Conservation (phyloP, 768 basidiomycete species). For the Boletellus ananiceps region DNA sequence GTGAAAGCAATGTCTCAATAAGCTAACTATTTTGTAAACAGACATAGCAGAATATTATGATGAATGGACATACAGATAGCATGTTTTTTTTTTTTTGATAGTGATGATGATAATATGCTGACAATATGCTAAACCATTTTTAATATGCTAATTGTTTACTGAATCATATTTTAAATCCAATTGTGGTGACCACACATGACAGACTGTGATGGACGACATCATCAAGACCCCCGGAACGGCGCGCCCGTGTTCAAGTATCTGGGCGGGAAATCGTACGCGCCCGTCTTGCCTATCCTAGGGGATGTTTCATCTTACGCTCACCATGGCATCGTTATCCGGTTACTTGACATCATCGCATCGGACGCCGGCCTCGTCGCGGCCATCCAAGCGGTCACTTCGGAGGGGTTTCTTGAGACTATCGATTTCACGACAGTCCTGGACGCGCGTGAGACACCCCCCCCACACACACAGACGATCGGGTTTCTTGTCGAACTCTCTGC, state of each 20-base stretch:
- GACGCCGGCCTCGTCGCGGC: background rate
- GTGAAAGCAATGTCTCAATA: too few species aligned
- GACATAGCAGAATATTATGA: too few species aligned
- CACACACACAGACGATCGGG: background rate
- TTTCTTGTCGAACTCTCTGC: background rate
- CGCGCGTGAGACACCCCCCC: background rate
- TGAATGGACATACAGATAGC: too few species aligned
- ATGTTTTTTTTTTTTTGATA: too few species aligned
- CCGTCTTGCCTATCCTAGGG: background rate
- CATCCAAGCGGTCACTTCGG: background rate
- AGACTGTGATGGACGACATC: background rate
- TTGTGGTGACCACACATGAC: background rate
- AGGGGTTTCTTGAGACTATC: background rate
- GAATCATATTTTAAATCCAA: too few species aligned
- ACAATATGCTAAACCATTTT: too few species aligned
- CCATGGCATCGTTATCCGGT: background rate
- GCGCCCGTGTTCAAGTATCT: background rate
- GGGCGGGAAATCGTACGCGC: background rate
- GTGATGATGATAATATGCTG: too few species aligned
- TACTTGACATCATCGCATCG: background rate
- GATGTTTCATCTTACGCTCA: background rate
- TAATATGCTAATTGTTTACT: too few species aligned
- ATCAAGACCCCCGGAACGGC: background rate
- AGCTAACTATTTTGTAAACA: too few species aligned
- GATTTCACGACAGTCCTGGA: background rate